These are phyloP conservation scores for Naganishia kalamii DNA, from an alignment of 768 basidiomycete species.

Conservation along the genomic window DNA sequence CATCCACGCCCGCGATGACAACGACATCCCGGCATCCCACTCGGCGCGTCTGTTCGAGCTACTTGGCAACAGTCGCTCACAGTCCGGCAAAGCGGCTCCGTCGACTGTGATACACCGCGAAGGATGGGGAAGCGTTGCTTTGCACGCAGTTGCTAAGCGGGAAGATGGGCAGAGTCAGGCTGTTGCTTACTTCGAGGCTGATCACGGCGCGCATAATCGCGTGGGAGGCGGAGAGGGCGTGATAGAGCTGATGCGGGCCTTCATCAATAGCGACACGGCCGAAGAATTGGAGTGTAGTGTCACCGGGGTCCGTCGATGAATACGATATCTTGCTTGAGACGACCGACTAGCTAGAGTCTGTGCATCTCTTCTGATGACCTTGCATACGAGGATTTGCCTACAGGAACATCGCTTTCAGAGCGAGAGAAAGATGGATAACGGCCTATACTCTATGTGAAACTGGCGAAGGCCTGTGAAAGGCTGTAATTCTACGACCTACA, in stretches of 20 bases:
- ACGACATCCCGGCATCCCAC: slow-evolving; percentile 65
- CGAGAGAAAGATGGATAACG: too few species aligned
- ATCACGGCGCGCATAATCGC: slow-evolving; percentile 38
- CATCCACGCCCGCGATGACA: slow-evolving; percentile 68
- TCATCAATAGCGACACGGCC: background rate
- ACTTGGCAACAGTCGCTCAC: slow-evolving; percentile 41
- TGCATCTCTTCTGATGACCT: too few species aligned
- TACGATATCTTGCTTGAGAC: too few species aligned
- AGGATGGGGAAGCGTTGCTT: slow-evolving; percentile 34
- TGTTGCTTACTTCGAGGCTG: slow-evolving; percentile 38
- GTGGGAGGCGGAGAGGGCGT: slow-evolving; percentile 39
- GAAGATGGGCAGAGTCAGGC: background rate
- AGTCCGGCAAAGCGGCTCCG: background rate
- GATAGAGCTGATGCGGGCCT: slow-evolving; percentile 34
- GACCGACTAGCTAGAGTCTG: too few species aligned
- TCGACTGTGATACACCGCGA: background rate
- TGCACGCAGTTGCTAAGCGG: slow-evolving; percentile 5
- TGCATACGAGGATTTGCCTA: too few species aligned
- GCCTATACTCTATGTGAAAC: too few species aligned
- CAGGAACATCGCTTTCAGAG: too few species aligned
- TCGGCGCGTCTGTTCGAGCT: slow-evolving; percentile 63
- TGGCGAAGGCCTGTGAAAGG: too few species aligned
- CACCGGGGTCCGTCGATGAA: background rate
- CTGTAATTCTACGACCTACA: too few species aligned
- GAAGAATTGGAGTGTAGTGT: background rate